phyloP scores from a whole-genome alignment of 2,329 filamentous ascomycete genomes.

The Fusarium sp. region DNA sequence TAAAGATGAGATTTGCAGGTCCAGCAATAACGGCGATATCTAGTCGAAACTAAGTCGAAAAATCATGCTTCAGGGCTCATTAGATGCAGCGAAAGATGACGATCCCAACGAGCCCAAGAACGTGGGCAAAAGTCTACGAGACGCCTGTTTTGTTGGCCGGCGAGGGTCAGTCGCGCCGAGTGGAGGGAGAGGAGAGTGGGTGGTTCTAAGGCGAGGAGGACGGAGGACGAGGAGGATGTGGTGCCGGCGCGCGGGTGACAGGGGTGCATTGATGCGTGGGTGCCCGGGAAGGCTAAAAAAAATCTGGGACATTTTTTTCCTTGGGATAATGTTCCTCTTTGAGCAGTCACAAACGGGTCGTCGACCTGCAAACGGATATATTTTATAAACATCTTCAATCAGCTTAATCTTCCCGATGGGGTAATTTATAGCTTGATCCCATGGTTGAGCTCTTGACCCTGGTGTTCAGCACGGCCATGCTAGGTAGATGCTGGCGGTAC shows the following conservation, averaged over 20 bases:
- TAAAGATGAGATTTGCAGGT: slow-evolving; percentile 10
- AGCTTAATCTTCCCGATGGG: neutral
- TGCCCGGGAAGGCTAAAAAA: slow-evolving; percentile 33
- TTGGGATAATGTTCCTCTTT: slow-evolving; percentile 7
- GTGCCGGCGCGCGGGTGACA: slow-evolving; percentile 25
- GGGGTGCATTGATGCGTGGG: slow-evolving; percentile 26
- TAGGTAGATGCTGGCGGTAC: slow-evolving; percentile 17
- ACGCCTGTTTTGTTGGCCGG: slow-evolving; percentile 48
- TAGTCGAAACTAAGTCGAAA: neutral
- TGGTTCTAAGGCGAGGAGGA: slow-evolving; percentile 43
- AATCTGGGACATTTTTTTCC: slow-evolving; percentile 36
- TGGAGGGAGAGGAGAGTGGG: slow-evolving; percentile 48
- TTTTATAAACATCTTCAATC: neutral
- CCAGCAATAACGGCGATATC: slow-evolving; percentile 20
- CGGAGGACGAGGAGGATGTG: slow-evolving; percentile 34
- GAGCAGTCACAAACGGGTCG: neutral
- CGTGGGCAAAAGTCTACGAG: slow-evolving; percentile 52
- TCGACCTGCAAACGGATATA: neutral
- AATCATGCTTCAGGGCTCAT: neutral
- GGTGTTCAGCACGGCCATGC: slow-evolving; percentile 11
- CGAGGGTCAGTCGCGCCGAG: slow-evolving; percentile 50
- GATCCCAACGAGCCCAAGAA: slow-evolving; percentile 77
- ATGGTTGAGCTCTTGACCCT: neutral
- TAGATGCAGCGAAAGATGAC: slow-evolving; percentile 54
- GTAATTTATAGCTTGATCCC: neutral